These are phyloP conservation scores for Mycena rosella DNA, from an alignment of 768 basidiomycete species.

Conservation along the genomic window DNA sequence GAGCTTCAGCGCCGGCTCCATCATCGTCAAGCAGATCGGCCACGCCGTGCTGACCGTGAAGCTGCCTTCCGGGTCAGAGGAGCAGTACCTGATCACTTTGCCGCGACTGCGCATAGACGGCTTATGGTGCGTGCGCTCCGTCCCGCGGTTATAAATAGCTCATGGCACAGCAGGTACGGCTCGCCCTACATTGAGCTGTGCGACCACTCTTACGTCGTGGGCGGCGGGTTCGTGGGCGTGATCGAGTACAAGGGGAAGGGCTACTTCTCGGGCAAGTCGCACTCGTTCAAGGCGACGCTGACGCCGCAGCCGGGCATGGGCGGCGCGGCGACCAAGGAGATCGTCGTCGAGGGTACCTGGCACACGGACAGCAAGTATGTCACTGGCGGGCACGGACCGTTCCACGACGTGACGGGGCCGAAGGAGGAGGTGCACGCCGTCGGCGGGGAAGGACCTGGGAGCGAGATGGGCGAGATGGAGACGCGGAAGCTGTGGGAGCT, in stretches of 20 bases:
- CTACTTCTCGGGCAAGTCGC: slow-evolving; percentile 93
- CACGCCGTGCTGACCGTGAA: slow-evolving; percentile 87
- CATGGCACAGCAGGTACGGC: slow-evolving; percentile 58
- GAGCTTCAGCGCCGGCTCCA: slow-evolving; percentile 83
- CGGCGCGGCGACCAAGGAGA: slow-evolving; percentile 52
- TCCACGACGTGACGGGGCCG: slow-evolving; percentile 81
- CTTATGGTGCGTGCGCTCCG: slow-evolving; percentile 67
- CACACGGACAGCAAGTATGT: slow-evolving; percentile 71
- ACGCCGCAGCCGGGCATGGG: slow-evolving; percentile 58
- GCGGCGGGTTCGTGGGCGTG: slow-evolving; percentile 56
- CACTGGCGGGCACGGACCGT: slow-evolving; percentile 58
- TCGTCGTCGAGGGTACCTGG: slow-evolving; percentile 86
- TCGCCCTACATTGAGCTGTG: slow-evolving; percentile 93
- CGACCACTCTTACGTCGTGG: slow-evolving; percentile 70
- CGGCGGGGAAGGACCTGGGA: slow-evolving; percentile 66
- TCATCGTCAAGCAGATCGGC: slow-evolving; percentile 94
- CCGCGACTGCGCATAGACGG: slow-evolving; percentile 95
- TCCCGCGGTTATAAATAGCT: background rate
- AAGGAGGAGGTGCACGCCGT: slow-evolving; percentile 83
- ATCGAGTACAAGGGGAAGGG: slow-evolving; percentile 98
- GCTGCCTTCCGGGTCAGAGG: slow-evolving; percentile 60
- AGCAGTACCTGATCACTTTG: slow-evolving; percentile 89
- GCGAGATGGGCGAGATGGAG: slow-evolving; percentile 85
- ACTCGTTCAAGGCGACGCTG: slow-evolving; percentile 91
- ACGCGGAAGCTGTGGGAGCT: slow-evolving; percentile 86